Percentiles rank a stretch among this genome's conserved stretches.
phyloP scores from a whole-genome alignment of 192 early-diverging fungal species.

The Linnemannia exigua region DNA sequence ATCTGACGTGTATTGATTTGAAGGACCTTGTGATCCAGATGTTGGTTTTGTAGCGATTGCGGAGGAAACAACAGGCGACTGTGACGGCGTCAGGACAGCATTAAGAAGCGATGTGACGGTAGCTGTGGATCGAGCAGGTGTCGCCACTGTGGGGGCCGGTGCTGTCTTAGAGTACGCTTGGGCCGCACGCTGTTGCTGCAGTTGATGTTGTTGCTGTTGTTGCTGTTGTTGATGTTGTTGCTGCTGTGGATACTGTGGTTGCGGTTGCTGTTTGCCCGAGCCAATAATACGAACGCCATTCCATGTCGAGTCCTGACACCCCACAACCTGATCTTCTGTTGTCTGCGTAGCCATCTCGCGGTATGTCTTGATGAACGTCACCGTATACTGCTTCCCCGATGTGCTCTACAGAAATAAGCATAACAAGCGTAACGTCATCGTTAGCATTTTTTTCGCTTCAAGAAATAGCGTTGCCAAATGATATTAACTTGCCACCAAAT shows the following conservation, averaged over 20 bases:
- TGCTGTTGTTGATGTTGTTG: neutral
- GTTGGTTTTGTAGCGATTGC: neutral
- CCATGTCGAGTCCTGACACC: constrained; percentile 10
- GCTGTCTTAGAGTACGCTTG: neutral
- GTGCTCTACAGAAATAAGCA: neutral
- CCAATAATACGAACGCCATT: constrained; percentile 25
- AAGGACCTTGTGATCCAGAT: neutral
- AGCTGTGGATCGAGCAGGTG: neutral
- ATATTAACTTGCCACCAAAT: neutral
- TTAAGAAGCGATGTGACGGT: neutral
- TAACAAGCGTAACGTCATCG: neutral
- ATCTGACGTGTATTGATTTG: neutral
- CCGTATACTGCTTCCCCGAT: constrained; percentile 18
- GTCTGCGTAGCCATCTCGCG: constrained; percentile 52
- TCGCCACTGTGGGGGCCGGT: neutral
- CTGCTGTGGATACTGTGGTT: neutral
- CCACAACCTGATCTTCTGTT: constrained; percentile 33
- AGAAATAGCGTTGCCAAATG: neutral
- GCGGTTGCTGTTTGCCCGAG: neutral
- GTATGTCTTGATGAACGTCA: constrained; percentile 22
- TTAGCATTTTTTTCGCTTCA: neutral
- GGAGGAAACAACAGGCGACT: neutral
- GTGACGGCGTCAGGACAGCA: neutral
- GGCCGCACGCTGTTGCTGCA: neutral
- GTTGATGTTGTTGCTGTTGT: neutral